Percentiles rank a stretch among this genome's conserved stretches.
Conservation (phyloP, 305 asterid genomes). For the Euphrasia arctica region DNA sequence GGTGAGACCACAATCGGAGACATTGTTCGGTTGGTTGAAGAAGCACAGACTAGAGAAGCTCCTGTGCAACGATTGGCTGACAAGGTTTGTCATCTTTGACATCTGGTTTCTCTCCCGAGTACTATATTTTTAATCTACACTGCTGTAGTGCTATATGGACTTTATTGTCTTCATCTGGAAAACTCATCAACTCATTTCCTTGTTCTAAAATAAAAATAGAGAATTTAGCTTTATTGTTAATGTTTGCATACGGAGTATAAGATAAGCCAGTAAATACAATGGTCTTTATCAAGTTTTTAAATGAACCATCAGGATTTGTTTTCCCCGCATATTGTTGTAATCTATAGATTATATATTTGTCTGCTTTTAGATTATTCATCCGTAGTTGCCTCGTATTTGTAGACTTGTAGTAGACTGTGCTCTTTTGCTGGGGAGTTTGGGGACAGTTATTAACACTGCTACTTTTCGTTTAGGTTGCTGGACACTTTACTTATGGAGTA, state of each 20-base stretch:
- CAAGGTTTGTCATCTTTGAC: constrained; percentile 52
- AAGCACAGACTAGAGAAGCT: constrained; percentile 98
- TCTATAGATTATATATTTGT: not conserved
- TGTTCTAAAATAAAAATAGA: constrained; percentile 12
- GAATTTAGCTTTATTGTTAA: constrained; percentile 3
- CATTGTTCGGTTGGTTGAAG: constrained; percentile 97
- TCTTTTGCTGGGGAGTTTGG: constrained; percentile 13
- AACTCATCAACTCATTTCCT: not conserved
- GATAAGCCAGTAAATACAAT: not conserved
- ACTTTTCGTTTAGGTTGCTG: constrained; percentile 70
- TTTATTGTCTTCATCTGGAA: constrained; percentile 11
- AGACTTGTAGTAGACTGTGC: constrained; percentile 19
- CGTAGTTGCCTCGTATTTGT: not conserved
- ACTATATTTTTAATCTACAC: constrained; percentile 16
- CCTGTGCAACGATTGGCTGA: constrained; percentile 98
- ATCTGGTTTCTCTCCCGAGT: constrained; percentile 11
- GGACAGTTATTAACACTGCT: constrained; percentile 23
- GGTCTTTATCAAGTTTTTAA: not conserved
- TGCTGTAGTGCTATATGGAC: constrained; percentile 3
- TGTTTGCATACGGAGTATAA: not conserved
- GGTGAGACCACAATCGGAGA: constrained; percentile 98
- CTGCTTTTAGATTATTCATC: constrained; percentile 4
- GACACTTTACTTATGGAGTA: constrained; percentile 94
- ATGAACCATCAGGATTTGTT: not conserved
- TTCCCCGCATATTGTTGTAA: not conserved